Conservation (phyloP, 371 early-diverging fungal species). For the Capniomyces stellatus region DNA sequence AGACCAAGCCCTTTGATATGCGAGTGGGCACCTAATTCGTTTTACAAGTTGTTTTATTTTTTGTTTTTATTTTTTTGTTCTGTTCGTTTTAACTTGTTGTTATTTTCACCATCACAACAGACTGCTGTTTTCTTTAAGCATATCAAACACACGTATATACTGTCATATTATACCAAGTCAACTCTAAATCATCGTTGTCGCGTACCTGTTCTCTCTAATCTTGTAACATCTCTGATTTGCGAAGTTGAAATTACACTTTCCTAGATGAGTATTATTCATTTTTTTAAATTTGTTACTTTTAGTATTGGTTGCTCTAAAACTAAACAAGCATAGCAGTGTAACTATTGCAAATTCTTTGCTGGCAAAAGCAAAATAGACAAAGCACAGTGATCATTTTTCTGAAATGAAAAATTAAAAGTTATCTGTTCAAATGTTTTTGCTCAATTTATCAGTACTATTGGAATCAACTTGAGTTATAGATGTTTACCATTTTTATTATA, state of each 20-base stretch:
- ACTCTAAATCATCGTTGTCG: no score
- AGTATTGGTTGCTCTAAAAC: neutral
- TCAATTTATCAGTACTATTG: neutral
- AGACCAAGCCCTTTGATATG: slow-evolving; percentile 84
- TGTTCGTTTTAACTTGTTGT: neutral
- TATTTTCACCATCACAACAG: neutral
- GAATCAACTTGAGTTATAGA: no score
- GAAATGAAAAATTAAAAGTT: neutral
- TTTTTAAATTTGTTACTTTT: neutral
- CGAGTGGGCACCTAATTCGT: slow-evolving; percentile 76
- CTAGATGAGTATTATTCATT: neutral
- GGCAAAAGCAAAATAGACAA: neutral
- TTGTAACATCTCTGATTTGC: slow-evolving; percentile 3
- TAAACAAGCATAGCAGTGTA: neutral
- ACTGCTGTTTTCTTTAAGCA: neutral
- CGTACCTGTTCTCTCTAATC: slow-evolving; percentile 4
- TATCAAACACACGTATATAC: slow-evolving; percentile 24
- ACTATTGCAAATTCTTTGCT: neutral
- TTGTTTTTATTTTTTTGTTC: neutral
- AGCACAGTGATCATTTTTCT: neutral
- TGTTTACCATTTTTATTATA: no score
- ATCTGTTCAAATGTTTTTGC: neutral
- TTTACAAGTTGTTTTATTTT: neutral
- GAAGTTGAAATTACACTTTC: slow-evolving; percentile 6
- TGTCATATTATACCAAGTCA: neutral